Conservation (phyloP, 2,329 filamentous ascomycete genomes). For the Penicillium sp. region DNA sequence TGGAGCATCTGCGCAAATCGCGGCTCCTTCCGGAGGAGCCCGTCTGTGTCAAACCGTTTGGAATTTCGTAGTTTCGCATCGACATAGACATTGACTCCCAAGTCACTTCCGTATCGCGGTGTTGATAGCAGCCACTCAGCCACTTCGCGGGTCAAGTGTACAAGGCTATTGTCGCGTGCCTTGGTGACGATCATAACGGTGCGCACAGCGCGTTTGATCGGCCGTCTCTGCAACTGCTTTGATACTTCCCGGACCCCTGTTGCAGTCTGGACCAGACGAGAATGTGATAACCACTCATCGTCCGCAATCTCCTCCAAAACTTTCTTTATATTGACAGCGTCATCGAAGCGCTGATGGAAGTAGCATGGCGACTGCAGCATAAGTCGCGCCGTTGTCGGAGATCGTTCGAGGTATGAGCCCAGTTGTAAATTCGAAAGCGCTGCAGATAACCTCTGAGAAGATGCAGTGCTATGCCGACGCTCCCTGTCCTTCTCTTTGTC, state of each 20-base stretch:
- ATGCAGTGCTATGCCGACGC: constrained; percentile 43
- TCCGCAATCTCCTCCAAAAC: constrained; percentile 91
- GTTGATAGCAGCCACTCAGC: constrained; percentile 82
- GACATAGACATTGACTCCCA: constrained; percentile 98
- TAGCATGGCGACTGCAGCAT: constrained; percentile 89
- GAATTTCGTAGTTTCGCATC: constrained; percentile 87
- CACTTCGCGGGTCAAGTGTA: constrained; percentile 81
- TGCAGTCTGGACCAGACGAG: constrained; percentile 87
- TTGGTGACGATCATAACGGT: constrained; percentile 99
- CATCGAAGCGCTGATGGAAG: constrained; percentile 95
- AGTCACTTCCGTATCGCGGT: constrained; percentile 77
- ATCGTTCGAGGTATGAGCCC: constrained; percentile 40
- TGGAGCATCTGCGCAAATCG: constrained; percentile 78
- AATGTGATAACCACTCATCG: constrained; percentile 84
- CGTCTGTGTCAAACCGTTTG: constrained; percentile 75
- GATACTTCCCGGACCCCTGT: constrained; percentile 93
- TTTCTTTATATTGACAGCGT: constrained; percentile 89
- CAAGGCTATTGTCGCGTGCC: constrained; percentile 88
- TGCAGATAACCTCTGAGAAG: constrained; percentile 58
- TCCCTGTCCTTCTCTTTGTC: constrained; percentile 22
- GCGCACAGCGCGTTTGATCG: constrained; percentile 83
- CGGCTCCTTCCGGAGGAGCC: constrained; percentile 66
- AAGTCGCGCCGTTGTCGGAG: constrained; percentile 48
- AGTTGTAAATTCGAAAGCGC: constrained; percentile 52
- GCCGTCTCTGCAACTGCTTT: constrained; percentile 85